Conservation (phyloP, 345 rosid species). For the Syzygium aqueum region DNA sequence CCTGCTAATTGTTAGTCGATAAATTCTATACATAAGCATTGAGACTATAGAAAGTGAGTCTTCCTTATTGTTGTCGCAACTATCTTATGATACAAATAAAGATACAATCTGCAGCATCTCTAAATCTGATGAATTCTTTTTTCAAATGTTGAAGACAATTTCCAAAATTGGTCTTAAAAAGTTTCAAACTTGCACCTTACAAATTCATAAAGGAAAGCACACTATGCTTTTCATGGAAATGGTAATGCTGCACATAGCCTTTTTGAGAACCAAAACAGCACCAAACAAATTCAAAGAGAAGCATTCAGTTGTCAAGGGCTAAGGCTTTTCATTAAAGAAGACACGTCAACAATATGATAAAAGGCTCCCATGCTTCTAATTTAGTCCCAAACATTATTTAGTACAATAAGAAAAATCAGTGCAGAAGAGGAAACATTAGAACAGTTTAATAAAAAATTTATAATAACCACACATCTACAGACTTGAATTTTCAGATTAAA, state of each 20-base stretch:
- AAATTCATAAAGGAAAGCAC: background rate
- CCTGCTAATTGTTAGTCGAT: background rate
- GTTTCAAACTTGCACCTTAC: background rate
- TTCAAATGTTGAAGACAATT: background rate
- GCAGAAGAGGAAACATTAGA: background rate
- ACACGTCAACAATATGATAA: background rate
- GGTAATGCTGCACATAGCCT: background rate
- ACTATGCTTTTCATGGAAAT: background rate
- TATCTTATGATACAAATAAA: background rate
- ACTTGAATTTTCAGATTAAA: background rate
- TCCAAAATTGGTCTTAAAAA: background rate
- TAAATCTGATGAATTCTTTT: background rate
- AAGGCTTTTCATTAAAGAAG: background rate
- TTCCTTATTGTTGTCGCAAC: background rate
- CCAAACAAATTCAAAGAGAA: background rate
- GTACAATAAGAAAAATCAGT: background rate
- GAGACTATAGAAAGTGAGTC: background rate
- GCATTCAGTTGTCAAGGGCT: background rate
- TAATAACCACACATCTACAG: background rate
- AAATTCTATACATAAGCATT: background rate
- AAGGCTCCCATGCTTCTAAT: background rate
- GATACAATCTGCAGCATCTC: background rate
- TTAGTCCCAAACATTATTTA: background rate
- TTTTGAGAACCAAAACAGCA: background rate
- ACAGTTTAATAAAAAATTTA: background rate